phyloP scores from a whole-genome alignment of 2,329 filamentous ascomycete genomes.

The Alternaria sp. region DNA sequence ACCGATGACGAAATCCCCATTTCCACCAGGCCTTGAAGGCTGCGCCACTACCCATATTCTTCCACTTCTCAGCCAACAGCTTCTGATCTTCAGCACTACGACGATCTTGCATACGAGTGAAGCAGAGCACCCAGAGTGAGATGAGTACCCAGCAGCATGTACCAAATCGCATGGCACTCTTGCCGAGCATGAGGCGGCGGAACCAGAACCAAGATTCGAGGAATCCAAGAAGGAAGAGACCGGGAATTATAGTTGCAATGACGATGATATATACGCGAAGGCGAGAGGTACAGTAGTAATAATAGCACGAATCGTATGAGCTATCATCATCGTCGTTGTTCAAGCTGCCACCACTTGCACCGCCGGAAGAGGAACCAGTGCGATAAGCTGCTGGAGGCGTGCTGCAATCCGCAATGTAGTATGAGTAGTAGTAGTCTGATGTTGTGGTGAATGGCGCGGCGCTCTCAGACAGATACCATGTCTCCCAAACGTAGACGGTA shows the following conservation, averaged over 20 bases:
- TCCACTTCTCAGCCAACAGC: slow-evolving; percentile 42
- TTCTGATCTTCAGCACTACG: slow-evolving; percentile 44
- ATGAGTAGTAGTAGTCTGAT: slow-evolving; percentile 33
- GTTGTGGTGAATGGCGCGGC: slow-evolving; percentile 38
- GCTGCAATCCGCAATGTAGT: slow-evolving; percentile 38
- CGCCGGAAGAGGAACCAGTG: slow-evolving; percentile 4
- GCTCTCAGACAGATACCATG: slow-evolving; percentile 36
- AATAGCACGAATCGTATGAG: slow-evolving; percentile 16
- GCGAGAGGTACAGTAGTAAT: slow-evolving; percentile 26
- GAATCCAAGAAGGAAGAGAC: slow-evolving; percentile 44
- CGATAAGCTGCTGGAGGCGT: slow-evolving; percentile 24
- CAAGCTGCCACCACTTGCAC: background rate
- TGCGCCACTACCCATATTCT: slow-evolving; percentile 34
- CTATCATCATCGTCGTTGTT: slow-evolving; percentile 6
- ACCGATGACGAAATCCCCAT: slow-evolving; percentile 43
- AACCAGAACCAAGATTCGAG: slow-evolving; percentile 48
- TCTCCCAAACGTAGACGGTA: slow-evolving; percentile 25
- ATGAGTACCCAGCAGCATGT: slow-evolving; percentile 44
- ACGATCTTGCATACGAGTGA: slow-evolving; percentile 44
- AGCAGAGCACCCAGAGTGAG: slow-evolving; percentile 42
- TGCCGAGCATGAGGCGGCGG: slow-evolving; percentile 46
- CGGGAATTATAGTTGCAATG: slow-evolving; percentile 36
- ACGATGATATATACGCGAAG: slow-evolving; percentile 40
- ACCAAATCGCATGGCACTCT: slow-evolving; percentile 41
- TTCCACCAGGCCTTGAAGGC: slow-evolving; percentile 46